Conservation (phyloP, 2,329 filamentous ascomycete species). For the Dactylonectria macrodidyma region DNA sequence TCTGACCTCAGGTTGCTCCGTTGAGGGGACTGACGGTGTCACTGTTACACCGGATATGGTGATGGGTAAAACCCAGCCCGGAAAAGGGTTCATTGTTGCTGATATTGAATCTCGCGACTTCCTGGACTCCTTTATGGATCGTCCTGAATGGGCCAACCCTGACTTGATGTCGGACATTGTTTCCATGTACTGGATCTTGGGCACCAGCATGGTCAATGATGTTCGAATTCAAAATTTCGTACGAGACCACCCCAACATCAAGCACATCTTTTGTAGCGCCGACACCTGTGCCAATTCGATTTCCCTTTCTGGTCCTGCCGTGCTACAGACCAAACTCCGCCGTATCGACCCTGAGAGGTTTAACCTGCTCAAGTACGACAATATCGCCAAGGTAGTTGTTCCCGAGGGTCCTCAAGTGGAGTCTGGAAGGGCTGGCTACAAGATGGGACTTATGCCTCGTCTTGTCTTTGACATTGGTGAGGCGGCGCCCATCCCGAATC, state of each 20-base stretch:
- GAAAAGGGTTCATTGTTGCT: conserved; percentile 83
- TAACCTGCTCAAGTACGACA: conserved; percentile 76
- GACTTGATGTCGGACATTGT: conserved; percentile 77
- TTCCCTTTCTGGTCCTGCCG: conserved; percentile 76
- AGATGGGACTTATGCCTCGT: conserved; percentile 63
- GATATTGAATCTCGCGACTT: conserved; percentile 83
- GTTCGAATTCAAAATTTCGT: conserved; percentile 79
- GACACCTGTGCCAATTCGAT: conserved; percentile 85
- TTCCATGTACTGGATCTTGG: conserved; percentile 86
- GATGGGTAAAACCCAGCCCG: conserved; percentile 75
- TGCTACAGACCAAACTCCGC: conserved; percentile 78
- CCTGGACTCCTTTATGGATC: conserved; percentile 76
- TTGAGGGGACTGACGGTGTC: conserved; percentile 75
- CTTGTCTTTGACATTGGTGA: conserved; percentile 62
- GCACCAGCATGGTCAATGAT: conserved; percentile 75
- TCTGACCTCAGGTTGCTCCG: conserved; percentile 75
- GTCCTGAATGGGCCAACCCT: conserved; percentile 79
- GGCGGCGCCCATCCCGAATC: conserved; percentile 59
- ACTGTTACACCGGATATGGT: conserved; percentile 91
- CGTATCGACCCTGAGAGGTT: conserved; percentile 83
- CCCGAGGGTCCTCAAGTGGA: conserved; percentile 52
- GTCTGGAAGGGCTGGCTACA: conserved; percentile 61
- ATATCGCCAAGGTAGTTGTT: conserved; percentile 52
- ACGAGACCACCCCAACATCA: conserved; percentile 68
- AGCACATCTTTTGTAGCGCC: conserved; percentile 84